A percentile compares a stretch with the other conserved stretches of the same genome.
Evolutionary conservation across 306 rosid genomes (phyloP).

Genomic region (Begonia peltatifolia): DNA sequence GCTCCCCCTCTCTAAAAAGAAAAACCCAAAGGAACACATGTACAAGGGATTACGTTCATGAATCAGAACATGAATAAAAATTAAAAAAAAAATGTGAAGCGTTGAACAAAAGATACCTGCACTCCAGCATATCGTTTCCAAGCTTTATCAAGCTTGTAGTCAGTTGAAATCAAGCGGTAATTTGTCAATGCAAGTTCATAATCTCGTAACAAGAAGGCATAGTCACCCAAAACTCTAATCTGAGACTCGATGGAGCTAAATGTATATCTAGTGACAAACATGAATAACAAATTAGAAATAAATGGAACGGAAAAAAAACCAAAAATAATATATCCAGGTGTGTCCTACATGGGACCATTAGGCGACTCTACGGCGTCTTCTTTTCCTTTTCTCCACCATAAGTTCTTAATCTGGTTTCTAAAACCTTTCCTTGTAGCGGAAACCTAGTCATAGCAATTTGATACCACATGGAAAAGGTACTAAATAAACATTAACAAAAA

Average conservation of each 20-base stretch:
- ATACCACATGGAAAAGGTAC: constrained; percentile 5
- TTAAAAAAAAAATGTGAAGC: no score
- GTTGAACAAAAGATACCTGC: constrained; percentile 43
- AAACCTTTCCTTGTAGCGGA: constrained; percentile 90
- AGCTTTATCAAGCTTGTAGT: constrained; percentile 98
- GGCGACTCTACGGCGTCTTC: constrained; percentile 68
- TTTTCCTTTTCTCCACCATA: constrained; percentile 99
- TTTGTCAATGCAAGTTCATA: constrained; percentile 95
- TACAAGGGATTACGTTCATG: no score
- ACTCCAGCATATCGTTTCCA: constrained; percentile 97
- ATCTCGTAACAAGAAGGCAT: constrained; percentile 94
- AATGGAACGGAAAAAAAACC: constrained; percentile 18
- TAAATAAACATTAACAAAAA: constrained; percentile 4
- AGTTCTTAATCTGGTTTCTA: constrained; percentile 80
- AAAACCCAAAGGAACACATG: no score
- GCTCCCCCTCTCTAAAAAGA: no score
- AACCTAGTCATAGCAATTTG: constrained; percentile 37
- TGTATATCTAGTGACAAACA: constrained; percentile 54
- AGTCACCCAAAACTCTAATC: constrained; percentile 92
- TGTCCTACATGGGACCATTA: constrained; percentile 59
- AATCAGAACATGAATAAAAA: no score
- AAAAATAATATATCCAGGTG: constrained; percentile 10
- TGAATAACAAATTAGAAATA: constrained; percentile 19
- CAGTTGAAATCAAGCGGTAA: constrained; percentile 90
- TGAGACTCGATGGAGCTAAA: constrained; percentile 89